A percentile compares a stretch with the other conserved stretches of the same genome.
phyloP scores from a whole-genome alignment of 169 alveolate species.

The Eimeria maxima region DNA sequence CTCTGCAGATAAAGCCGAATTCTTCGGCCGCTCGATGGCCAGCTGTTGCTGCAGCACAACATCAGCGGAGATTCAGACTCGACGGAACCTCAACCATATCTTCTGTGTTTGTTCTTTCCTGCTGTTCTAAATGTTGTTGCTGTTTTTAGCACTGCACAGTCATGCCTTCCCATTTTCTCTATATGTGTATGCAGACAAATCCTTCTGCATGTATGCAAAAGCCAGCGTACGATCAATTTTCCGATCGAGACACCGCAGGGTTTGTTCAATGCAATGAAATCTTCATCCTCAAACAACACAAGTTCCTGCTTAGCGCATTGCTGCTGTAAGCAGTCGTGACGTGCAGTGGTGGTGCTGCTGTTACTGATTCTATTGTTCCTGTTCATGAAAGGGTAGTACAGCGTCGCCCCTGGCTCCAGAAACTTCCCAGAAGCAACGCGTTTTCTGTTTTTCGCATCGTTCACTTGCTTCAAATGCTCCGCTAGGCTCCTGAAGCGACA shows the following conservation, averaged over 20 bases:
- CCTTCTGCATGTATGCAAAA: neutral
- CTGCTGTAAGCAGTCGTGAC: neutral
- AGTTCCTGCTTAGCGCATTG: neutral
- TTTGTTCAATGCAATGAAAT: conserved; percentile 11
- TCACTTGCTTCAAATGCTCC: neutral
- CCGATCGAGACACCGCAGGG: neutral
- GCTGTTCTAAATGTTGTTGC: neutral
- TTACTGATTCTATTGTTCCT: neutral
- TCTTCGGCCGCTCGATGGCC: neutral
- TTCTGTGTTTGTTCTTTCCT: neutral
- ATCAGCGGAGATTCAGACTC: neutral
- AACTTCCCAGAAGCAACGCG: neutral
- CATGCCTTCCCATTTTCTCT: no score
- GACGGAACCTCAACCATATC: neutral
- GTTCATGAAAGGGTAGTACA: neutral
- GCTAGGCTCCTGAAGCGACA: neutral
- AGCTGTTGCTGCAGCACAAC: conserved; percentile 32
- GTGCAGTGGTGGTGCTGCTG: neutral
- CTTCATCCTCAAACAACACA: conserved; percentile 26
- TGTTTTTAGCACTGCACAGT: neutral
- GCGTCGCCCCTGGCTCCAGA: conserved; percentile 21
- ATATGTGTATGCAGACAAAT: neutral
- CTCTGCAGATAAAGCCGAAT: neutral
- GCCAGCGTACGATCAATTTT: neutral
- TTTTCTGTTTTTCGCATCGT: neutral